phyloP scores from a whole-genome alignment of 768 basidiomycete species.

The Pleurotus tuber-regium region DNA sequence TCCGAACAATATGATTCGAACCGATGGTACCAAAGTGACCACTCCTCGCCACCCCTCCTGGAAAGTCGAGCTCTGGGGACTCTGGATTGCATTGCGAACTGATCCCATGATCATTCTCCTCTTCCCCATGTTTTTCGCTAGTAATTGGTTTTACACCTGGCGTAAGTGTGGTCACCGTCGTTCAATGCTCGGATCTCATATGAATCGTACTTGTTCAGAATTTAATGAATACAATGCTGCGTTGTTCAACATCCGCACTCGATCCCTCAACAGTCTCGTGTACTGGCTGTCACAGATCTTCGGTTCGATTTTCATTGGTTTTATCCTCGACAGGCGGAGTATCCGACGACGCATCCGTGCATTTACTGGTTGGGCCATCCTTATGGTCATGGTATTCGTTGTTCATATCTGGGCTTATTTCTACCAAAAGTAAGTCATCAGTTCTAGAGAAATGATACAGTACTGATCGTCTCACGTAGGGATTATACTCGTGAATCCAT shows the following conservation, averaged over 20 bases:
- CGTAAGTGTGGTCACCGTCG: slow-evolving; percentile 40
- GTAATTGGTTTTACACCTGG: slow-evolving; percentile 86
- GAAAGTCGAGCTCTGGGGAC: slow-evolving; percentile 71
- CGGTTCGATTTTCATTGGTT: slow-evolving; percentile 68
- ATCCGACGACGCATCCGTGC: slow-evolving; percentile 67
- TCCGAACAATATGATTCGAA: slow-evolving; percentile 68
- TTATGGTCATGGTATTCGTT: slow-evolving; percentile 63
- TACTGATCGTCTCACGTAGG: slow-evolving; percentile 25
- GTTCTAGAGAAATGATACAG: slow-evolving; percentile 15
- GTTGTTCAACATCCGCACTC: slow-evolving; percentile 75
- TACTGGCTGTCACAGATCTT: slow-evolving; percentile 81
- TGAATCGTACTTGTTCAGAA: slow-evolving; percentile 38
- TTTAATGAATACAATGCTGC: slow-evolving; percentile 77
- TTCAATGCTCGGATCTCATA: slow-evolving; percentile 2
- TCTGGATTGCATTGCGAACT: slow-evolving; percentile 62
- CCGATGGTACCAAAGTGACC: slow-evolving; percentile 67
- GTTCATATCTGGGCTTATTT: slow-evolving; percentile 78
- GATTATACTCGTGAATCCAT: slow-evolving; percentile 57
- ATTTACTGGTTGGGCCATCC: slow-evolving; percentile 61
- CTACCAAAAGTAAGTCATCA: slow-evolving; percentile 55
- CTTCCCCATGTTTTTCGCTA: slow-evolving; percentile 86
- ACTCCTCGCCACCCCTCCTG: slow-evolving; percentile 68
- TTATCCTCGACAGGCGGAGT: slow-evolving; percentile 55
- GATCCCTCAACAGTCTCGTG: slow-evolving; percentile 70
- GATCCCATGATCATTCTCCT: slow-evolving; percentile 73